Conservation (phyloP, 192 early-diverging fungal species). For the Entomortierella chlamydospora region DNA sequence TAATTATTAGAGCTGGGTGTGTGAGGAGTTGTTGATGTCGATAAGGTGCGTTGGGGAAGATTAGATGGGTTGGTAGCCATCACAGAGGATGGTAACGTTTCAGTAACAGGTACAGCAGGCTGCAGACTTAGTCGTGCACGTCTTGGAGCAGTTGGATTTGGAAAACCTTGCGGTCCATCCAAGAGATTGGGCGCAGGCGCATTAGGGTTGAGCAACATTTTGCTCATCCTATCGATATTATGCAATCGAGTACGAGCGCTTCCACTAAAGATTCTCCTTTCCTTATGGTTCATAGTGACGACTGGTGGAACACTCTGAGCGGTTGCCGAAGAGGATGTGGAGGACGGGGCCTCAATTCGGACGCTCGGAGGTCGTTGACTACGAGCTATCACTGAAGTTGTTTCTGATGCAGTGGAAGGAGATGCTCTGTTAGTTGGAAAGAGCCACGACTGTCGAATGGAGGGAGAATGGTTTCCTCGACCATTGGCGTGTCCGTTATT, state of each 20-base stretch:
- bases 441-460: constrained; percentile 52
- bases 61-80: background rate
- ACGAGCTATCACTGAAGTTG: constrained; percentile 39
- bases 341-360: constrained; percentile 20
- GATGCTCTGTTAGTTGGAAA: constrained; percentile 47
- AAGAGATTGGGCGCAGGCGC: constrained; percentile 10
- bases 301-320: constrained; percentile 19
- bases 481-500: constrained; percentile 1
- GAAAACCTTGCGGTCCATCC: constrained; percentile 4
- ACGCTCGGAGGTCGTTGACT: constrained; percentile 25
- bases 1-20: constrained; percentile 1
- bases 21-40: background rate
- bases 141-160: constrained; percentile 14
- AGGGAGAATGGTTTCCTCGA: constrained; percentile 27
- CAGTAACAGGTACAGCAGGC: constrained; percentile 3
- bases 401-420: constrained; percentile 37
- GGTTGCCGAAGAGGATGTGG: constrained; percentile 10
- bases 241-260: constrained; percentile 38
- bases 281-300: constrained; percentile 21
- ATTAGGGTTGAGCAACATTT: constrained; percentile 35
- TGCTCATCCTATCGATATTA: constrained; percentile 46
- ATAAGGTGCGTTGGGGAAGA: background rate
- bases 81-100: background rate
- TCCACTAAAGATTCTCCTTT: constrained; percentile 37
- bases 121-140: constrained; percentile 31